Evolutionary conservation across 129 eudicot species (phyloP).

Genomic region (Oenanthe sinensis): DNA sequence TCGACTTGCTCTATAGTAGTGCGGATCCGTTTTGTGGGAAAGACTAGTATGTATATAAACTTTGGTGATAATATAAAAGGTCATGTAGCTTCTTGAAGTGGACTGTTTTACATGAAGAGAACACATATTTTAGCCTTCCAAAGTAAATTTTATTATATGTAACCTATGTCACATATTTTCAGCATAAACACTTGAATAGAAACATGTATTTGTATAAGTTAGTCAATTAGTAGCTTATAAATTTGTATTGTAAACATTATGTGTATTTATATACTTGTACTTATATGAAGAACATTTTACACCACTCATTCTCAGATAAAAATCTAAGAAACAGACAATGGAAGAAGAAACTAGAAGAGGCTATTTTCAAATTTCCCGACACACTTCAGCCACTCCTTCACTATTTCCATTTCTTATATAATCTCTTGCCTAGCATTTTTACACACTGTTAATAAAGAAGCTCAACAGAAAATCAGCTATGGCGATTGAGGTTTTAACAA

Average conservation of each 20-base stretch:
- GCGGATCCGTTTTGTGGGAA: no score
- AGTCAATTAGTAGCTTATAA: neutral
- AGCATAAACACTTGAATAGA: no score
- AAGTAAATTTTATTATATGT: no score
- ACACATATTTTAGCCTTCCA: neutral
- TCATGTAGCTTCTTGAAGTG: neutral
- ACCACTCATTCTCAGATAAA: neutral
- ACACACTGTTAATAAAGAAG: neutral
- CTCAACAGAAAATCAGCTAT: neutral
- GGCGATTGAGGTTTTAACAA: neutral
- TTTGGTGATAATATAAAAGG: neutral
- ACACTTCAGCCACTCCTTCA: conserved; percentile 7
- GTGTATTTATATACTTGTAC: neutral
- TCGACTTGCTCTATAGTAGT: no score
- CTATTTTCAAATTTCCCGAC: neutral
- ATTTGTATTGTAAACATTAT: neutral
- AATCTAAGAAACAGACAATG: neutral
- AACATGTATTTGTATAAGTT: neutral
- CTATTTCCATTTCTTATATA: neutral
- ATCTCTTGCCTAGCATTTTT: neutral
- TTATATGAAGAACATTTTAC: neutral
- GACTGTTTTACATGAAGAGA: neutral
- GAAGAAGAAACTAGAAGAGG: neutral
- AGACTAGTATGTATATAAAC: no score
- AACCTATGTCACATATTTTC: neutral